A percentile compares a stretch with the other conserved stretches of the same genome.
Evolutionary conservation across 805 yeast species (phyloP).

Genomic region (Candida suzukii): DNA sequence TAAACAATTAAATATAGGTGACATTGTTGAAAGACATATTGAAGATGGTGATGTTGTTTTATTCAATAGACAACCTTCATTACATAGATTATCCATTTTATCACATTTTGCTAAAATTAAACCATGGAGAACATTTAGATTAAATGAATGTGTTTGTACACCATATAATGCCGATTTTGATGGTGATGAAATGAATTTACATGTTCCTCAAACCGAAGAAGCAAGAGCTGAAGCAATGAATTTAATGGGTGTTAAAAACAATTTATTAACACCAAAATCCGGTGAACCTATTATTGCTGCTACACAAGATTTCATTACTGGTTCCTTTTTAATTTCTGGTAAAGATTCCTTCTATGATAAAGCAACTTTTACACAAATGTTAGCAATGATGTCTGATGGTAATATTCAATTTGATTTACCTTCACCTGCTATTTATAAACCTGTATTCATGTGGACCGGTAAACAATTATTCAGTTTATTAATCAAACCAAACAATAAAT

Average conservation of each 20-base stretch:
- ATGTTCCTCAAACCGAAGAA: slow-evolving; percentile 98
- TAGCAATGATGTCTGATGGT: slow-evolving; percentile 96
- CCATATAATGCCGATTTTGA: slow-evolving; percentile 99
- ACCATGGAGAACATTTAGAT: slow-evolving; percentile 96
- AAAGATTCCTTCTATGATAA: slow-evolving; percentile 92
- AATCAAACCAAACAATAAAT: slow-evolving; percentile 70
- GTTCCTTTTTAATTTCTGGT: slow-evolving; percentile 85
- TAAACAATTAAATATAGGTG: slow-evolving; percentile 73
- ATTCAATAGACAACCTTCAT: slow-evolving; percentile 96
- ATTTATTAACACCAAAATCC: slow-evolving; percentile 89
- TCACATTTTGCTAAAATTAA: slow-evolving; percentile 94
- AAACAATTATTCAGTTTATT: slow-evolving; percentile 88
- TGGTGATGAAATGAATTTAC: slow-evolving; percentile 98
- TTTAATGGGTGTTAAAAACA: slow-evolving; percentile 96
- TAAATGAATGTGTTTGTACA: slow-evolving; percentile 98
- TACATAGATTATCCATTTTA: slow-evolving; percentile 88
- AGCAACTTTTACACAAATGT: slow-evolving; percentile 71
- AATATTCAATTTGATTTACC: slow-evolving; percentile 84
- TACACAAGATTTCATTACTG: slow-evolving; percentile 98
- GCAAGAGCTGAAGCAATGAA: slow-evolving; percentile 98
- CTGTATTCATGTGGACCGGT: slow-evolving; percentile 92
- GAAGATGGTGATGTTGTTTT: slow-evolving; percentile 96
- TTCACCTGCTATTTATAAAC: slow-evolving; percentile 90
- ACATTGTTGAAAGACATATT: slow-evolving; percentile 90
- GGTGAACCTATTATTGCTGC: slow-evolving; percentile 99